Evolutionary conservation across 257 asterid genomes (phyloP), one percentile per base, ranked within the genome.

Genomic region (Mentha longifolia): DNA sequence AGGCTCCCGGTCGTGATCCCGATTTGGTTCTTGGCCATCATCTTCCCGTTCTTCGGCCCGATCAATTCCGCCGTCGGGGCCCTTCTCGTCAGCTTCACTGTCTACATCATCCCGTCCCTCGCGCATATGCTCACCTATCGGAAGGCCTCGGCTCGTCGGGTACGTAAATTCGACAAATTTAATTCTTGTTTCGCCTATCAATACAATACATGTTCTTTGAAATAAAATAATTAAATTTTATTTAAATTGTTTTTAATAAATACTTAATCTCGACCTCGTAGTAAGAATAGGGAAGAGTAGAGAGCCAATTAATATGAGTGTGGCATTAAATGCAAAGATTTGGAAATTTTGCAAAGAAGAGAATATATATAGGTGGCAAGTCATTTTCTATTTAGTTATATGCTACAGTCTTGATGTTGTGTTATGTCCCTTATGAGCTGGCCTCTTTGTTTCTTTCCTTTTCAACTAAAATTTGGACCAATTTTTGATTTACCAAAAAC

Each of bases 11-110:
- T 93, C 52, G 98, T 93, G 68, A 75, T 93, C 43, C 98, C 98
- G 0, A 91, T 93, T 61, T 93, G 98, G 98, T 93, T 93, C 83
- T 68, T 93, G 85, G 98, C 98, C 39, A 93, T 93, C 33, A 82
- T 91, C 67, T 93, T 93, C 87, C 98, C 98, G 0, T 93, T 93
- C 75, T 93, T 93, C 20, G 98, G 98, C 17, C 97, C 97, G 3
- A 93, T 93, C 25, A 92, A 92, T 72, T 92, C 97, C 0, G 96
- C 98, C 0, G 98, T 93, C 7, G 98, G 98, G 39, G 97, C 98
- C 9, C 97, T 93, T 63, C 71, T 93, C 33, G 98, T 93, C 73
- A 93, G 94, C 50, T 93, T 93, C 90, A 93, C 98, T 0, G 98
- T 93, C 79, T 93, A 93, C 85, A 82, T 93, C 61, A 87, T 93